Evolutionary conservation across 1,139 yeast genomes (phyloP).

Genomic region (Zygosaccharomyces sapae): DNA sequence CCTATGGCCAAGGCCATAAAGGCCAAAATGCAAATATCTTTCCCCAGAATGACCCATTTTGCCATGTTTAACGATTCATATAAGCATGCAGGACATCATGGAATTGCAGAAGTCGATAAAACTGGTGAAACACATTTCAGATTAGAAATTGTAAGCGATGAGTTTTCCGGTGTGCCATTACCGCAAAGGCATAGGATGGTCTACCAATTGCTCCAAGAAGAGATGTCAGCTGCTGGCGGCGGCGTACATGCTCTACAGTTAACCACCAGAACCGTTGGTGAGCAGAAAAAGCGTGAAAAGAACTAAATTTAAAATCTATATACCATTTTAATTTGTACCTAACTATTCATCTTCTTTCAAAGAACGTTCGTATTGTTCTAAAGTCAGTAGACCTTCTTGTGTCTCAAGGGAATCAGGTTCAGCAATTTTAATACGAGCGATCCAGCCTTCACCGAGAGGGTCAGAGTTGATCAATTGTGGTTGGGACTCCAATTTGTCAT

Average conservation of each 20-base stretch:
- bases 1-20: constrained; percentile 53
- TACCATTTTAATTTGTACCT: background rate
- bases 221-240: constrained; percentile 47
- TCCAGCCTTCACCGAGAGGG: constrained; percentile 94
- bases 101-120: constrained; percentile 70
- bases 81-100: constrained; percentile 85
- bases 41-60: constrained; percentile 49
- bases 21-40: constrained; percentile 43
- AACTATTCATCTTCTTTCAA: constrained; percentile 46
- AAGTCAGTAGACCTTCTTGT: constrained; percentile 43
- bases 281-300: background rate
- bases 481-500: constrained; percentile 56
- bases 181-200: constrained; percentile 79
- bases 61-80: constrained; percentile 75
- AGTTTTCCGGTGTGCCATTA: constrained; percentile 60
- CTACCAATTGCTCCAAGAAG: constrained; percentile 66
- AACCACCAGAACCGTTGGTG: constrained; percentile 64
- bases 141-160: constrained; percentile 64
- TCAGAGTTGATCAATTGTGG: constrained; percentile 82
- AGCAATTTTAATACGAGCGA: constrained; percentile 52
- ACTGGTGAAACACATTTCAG: constrained; percentile 79
- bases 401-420: constrained; percentile 35
- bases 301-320: background rate
- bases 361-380: constrained; percentile 61
- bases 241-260: constrained; percentile 91